Percentiles rank a stretch among this genome's conserved stretches.
These are phyloP conservation scores for Gillenia trifoliata DNA, from an alignment of 306 rosid species.

Conservation along the genomic window DNA sequence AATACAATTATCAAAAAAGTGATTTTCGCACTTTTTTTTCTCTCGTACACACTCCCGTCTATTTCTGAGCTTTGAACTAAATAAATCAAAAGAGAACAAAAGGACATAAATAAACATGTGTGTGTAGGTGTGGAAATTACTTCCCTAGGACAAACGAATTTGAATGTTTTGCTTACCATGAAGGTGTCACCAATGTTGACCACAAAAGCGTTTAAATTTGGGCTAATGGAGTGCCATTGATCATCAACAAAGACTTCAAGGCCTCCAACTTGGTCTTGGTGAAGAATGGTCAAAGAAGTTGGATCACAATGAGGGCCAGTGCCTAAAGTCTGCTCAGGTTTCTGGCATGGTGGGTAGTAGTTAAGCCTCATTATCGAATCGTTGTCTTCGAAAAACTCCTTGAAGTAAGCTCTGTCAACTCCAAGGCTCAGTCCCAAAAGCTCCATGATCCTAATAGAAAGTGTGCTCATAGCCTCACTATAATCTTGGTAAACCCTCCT, in stretches of 20 bases:
- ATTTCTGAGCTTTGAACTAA: too few relatives aligned
- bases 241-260: slow-evolving; percentile 81
- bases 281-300: slow-evolving; percentile 88
- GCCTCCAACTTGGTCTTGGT: slow-evolving; percentile 90
- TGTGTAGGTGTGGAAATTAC: neutral
- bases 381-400: slow-evolving; percentile 68
- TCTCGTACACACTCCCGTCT: too few relatives aligned
- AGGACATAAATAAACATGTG: neutral
- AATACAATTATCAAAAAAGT: neutral
- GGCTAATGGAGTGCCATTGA: slow-evolving; percentile 69
- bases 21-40: too few relatives aligned
- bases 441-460: slow-evolving; percentile 90
- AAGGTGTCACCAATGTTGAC: slow-evolving; percentile 98
- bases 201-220: slow-evolving; percentile 81
- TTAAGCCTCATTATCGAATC: slow-evolving; percentile 89
- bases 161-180: slow-evolving; percentile 45
- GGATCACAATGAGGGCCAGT: slow-evolving; percentile 99
- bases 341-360: slow-evolving; percentile 90
- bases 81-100: too few relatives aligned
- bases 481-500: slow-evolving; percentile 75
- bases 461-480: slow-evolving; percentile 81
- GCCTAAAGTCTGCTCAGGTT: slow-evolving; percentile 79
- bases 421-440: slow-evolving; percentile 87
- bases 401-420: slow-evolving; percentile 47
- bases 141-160: neutral